Evolutionary conservation across 31 red algal species (phyloP), one percentile per base, ranked within the genome.

Genomic region (Pterothamnion heteromorphum): DNA sequence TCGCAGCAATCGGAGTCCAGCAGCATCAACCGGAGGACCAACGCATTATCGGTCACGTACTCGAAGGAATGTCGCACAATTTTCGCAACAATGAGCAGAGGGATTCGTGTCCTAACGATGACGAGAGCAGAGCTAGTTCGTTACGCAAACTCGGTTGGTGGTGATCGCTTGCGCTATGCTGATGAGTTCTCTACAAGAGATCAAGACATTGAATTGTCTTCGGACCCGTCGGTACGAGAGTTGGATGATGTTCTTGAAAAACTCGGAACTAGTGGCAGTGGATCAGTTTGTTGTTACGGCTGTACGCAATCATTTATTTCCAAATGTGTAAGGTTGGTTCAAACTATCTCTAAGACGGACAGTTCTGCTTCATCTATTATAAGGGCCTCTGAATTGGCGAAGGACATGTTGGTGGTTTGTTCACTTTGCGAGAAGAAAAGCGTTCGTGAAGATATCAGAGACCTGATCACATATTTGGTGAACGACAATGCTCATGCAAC

Each of bases 231-330:
- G 9, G 76, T 20, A 23, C 4, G 5, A 27, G 76, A 81, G 24
- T 4, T 81, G 23, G 76, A 81, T 81, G 76, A 81, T 20, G 24
- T 81, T 31, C 9, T 20, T 81, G 76, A 81, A 23, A 27, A 81
- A 27, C 4, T 81, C 9, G 31, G 76, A 4, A 34, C 14, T n/a
- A 87, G 90, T 94, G 93, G 86, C 39, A 32, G 27, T 64, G 84
- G 89, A 38, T 94, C 89, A 89, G 93, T n/a, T n/a, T 94, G 74
- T 71, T 97, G 95, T 80, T 97, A 94, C 76, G 89, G 92, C 18
- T 94, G 95, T 51, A 94, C 93, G 30, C 95, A 94, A 91, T 57
- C 95, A 18, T 97, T 97, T 44, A 93, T 94, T 22, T 71, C 95
- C 14, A 90, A 93, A 26, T 91, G 93, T 44, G 91, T 97, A 5